phyloP scores from a whole-genome alignment of 176 grass and related monocot genomes.

The Cocos nucifera region DNA sequence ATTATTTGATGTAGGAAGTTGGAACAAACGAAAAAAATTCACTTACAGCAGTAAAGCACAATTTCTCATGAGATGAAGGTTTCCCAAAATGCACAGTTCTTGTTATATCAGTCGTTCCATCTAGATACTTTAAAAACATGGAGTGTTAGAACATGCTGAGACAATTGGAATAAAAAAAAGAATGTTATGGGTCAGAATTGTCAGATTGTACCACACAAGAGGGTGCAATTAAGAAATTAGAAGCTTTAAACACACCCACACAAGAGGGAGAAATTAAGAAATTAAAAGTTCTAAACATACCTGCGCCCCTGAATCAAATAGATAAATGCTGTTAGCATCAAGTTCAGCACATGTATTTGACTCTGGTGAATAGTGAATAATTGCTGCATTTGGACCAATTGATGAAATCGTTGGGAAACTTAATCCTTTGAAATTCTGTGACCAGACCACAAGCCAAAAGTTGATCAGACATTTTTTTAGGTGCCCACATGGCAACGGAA shows the following conservation, averaged over 20 bases:
- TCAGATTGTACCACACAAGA: constrained; percentile 12
- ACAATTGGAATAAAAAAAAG: not conserved
- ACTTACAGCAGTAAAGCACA: constrained; percentile 94
- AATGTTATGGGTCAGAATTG: not conserved
- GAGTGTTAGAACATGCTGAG: constrained; percentile 16
- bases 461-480: too few relatives aligned
- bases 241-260: constrained; percentile 33
- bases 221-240: constrained; percentile 10
- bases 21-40: not conserved
- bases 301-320: constrained; percentile 96
- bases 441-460: too few relatives aligned
- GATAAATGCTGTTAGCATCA: constrained; percentile 94
- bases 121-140: constrained; percentile 56
- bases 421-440: constrained; percentile 82
- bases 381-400: constrained; percentile 89
- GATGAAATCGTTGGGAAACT: constrained; percentile 99
- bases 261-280: constrained; percentile 9
- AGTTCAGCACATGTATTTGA: constrained; percentile 71
- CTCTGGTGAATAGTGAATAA: constrained; percentile 90
- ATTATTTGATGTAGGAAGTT: too few relatives aligned
- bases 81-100: constrained; percentile 97
- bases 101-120: constrained; percentile 98
- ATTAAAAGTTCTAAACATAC: constrained; percentile 28
- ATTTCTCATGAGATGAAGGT: constrained; percentile 88
- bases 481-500: too few relatives aligned